Percentiles rank a stretch among this genome's conserved stretches.
phyloP scores from a whole-genome alignment of 768 basidiomycete genomes.

The Mycena albidolilacea region DNA sequence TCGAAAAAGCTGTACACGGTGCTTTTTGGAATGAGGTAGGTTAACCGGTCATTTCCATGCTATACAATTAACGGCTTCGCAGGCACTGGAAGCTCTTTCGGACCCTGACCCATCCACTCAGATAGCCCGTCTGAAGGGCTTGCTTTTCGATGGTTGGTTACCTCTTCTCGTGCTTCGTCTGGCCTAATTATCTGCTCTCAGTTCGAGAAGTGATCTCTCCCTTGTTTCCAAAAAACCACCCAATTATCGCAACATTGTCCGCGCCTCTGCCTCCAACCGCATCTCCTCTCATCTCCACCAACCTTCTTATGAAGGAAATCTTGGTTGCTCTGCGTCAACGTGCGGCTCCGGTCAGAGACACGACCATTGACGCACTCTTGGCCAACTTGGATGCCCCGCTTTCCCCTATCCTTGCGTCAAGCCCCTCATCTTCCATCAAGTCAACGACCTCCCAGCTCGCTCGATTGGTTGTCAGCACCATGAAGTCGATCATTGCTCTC shows the following conservation, averaged over 20 bases:
- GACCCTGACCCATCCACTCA: slow-evolving; percentile 72
- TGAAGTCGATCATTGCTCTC: slow-evolving; percentile 65
- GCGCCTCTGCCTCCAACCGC: slow-evolving; percentile 78
- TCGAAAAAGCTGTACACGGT: slow-evolving; percentile 69
- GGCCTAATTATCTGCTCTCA: slow-evolving; percentile 68
- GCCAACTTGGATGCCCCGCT: slow-evolving; percentile 48
- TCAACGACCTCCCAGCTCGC: slow-evolving; percentile 55
- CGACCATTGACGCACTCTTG: slow-evolving; percentile 62
- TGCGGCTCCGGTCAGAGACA: slow-evolving; percentile 78
- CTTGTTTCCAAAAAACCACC: slow-evolving; percentile 71
- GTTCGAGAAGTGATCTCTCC: slow-evolving; percentile 58
- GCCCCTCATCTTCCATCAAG: slow-evolving; percentile 42
- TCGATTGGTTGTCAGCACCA: slow-evolving; percentile 60
- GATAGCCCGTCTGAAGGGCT: slow-evolving; percentile 66
- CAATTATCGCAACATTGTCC: slow-evolving; percentile 65
- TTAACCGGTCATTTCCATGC: slow-evolving; percentile 21
- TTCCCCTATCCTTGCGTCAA: slow-evolving; percentile 41
- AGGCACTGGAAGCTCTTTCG: slow-evolving; percentile 73
- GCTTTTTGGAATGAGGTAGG: slow-evolving; percentile 86
- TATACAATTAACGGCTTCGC: background rate
- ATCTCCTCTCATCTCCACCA: slow-evolving; percentile 72
- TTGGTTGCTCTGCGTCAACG: slow-evolving; percentile 67
- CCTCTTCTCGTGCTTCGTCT: slow-evolving; percentile 38
- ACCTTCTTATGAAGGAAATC: slow-evolving; percentile 69
- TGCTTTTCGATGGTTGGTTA: slow-evolving; percentile 31